Evolutionary conservation across 192 early-diverging fungal genomes (phyloP).

Genomic region (Cladochytrium replicatum): DNA sequence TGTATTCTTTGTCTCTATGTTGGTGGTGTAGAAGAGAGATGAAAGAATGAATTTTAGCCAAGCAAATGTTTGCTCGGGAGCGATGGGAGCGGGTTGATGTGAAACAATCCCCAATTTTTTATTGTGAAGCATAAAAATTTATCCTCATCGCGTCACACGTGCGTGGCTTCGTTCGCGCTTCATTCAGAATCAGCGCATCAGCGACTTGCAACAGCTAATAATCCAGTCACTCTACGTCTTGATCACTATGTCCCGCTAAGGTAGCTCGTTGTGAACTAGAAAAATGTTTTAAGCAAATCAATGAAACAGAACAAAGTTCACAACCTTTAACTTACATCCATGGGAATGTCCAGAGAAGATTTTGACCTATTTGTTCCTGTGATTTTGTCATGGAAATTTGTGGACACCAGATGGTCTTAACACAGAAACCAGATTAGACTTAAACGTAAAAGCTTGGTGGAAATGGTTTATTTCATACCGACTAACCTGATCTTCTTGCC

Average conservation of each 20-base stretch:
- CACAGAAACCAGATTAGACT: not conserved
- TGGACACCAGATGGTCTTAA: constrained; percentile 1
- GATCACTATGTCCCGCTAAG: constrained; percentile 27
- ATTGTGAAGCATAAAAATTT: no score
- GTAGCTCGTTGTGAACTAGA: constrained; percentile 27
- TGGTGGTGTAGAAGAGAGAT: no score
- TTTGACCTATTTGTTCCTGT: constrained; percentile 15
- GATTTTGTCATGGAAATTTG: constrained; percentile 1
- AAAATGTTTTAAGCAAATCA: constrained; percentile 1
- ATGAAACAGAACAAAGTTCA: not conserved
- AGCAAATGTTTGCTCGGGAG: no score
- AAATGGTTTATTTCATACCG: no score
- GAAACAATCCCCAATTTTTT: no score
- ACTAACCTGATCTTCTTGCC: constrained; percentile 41
- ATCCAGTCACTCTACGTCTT: constrained; percentile 28
- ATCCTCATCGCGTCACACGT: no score
- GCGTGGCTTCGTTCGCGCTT: no score
- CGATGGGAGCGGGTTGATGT: no score
- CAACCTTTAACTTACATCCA: constrained; percentile 5
- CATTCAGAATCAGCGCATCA: no score
- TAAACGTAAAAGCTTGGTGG: constrained; percentile 5
- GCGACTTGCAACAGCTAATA: constrained; percentile 6
- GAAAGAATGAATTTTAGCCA: no score
- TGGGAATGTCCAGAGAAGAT: constrained; percentile 7
- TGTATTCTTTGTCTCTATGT: no score